Percentiles rank a stretch among this genome's conserved stretches.
These are phyloP conservation scores for Saururus chinensis DNA, from an alignment of 164 flowering plant genomes.

Conservation along the genomic window DNA sequence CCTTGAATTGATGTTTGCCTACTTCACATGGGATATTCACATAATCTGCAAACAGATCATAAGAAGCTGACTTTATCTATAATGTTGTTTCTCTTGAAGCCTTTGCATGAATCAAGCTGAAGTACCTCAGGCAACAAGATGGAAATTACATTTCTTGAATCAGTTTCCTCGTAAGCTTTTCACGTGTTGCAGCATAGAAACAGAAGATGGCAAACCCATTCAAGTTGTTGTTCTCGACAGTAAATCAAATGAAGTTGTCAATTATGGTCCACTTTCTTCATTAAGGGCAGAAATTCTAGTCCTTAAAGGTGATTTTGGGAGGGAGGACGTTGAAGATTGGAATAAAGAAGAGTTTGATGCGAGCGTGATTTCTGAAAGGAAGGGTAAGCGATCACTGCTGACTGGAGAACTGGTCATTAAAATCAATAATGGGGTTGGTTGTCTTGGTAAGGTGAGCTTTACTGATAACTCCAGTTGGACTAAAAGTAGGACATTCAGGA, in stretches of 20 bases:
- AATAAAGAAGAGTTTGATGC: slow-evolving; percentile 66
- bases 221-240: slow-evolving; percentile 27
- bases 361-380: slow-evolving; percentile 51
- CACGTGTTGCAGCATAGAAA: slow-evolving; percentile 29
- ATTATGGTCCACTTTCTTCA: slow-evolving; percentile 33
- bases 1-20: background rate
- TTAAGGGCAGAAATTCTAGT: slow-evolving; percentile 45
- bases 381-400: slow-evolving; percentile 49
- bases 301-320: slow-evolving; percentile 77
- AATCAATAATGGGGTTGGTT: slow-evolving; percentile 33
- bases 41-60: background rate
- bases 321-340: slow-evolving; percentile 74
- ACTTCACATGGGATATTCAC: background rate
- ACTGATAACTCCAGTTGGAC: slow-evolving; percentile 68
- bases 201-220: slow-evolving; percentile 23
- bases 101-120: slow-evolving; percentile 12
- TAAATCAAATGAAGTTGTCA: slow-evolving; percentile 12
- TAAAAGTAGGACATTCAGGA: slow-evolving; percentile 33
- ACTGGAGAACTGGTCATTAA: slow-evolving; percentile 26
- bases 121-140: slow-evolving; percentile 23
- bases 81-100: slow-evolving; percentile 16
- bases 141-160: slow-evolving; percentile 28
- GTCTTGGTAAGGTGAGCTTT: slow-evolving; percentile 24
- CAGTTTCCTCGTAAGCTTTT: slow-evolving; percentile 28
- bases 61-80: background rate